phyloP scores from a whole-genome alignment of 768 basidiomycete species.

The Candolleomyces efflorescens region DNA sequence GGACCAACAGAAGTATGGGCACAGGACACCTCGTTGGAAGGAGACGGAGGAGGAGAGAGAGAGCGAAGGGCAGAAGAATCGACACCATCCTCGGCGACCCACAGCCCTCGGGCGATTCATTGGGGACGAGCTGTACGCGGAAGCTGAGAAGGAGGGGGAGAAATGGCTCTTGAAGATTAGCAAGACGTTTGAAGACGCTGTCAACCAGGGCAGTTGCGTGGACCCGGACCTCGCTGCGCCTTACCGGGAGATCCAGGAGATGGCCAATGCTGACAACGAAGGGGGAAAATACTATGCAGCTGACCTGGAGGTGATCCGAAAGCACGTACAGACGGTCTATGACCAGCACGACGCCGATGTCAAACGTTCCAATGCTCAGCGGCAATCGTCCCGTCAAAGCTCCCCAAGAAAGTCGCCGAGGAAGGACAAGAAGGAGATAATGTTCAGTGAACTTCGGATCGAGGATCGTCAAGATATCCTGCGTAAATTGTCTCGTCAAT shows the following conservation, averaged over 20 bases:
- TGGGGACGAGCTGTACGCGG: slow-evolving; percentile 36
- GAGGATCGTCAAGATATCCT: slow-evolving; percentile 49
- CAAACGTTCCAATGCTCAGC: not conserved
- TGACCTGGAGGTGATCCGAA: slow-evolving; percentile 34
- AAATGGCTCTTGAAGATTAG: slow-evolving; percentile 24
- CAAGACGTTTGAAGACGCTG: slow-evolving; percentile 16
- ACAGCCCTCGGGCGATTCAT: slow-evolving; percentile 27
- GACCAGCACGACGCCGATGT: slow-evolving; percentile 18
- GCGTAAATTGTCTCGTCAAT: slow-evolving; percentile 42
- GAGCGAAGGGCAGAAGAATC: slow-evolving; percentile 14
- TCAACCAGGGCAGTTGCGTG: slow-evolving; percentile 6
- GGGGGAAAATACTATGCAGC: not conserved
- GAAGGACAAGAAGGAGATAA: not conserved
- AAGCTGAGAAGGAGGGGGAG: slow-evolving; percentile 21
- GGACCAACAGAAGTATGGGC: slow-evolving; percentile 15
- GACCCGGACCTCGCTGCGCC: slow-evolving; percentile 28
- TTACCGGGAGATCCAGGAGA: slow-evolving; percentile 3
- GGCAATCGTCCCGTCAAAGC: not conserved
- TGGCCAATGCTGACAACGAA: not conserved
- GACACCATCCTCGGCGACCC: slow-evolving; percentile 19
- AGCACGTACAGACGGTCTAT: slow-evolving; percentile 37
- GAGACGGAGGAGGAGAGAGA: slow-evolving; percentile 18
- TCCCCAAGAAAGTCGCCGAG: slow-evolving; percentile 16
- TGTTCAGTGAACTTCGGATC: slow-evolving; percentile 36
- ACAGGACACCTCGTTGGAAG: slow-evolving; percentile 27